These are phyloP conservation scores for Cucurbita ficifolia DNA, from an alignment of 306 rosid genomes.

Conservation along the genomic window DNA sequence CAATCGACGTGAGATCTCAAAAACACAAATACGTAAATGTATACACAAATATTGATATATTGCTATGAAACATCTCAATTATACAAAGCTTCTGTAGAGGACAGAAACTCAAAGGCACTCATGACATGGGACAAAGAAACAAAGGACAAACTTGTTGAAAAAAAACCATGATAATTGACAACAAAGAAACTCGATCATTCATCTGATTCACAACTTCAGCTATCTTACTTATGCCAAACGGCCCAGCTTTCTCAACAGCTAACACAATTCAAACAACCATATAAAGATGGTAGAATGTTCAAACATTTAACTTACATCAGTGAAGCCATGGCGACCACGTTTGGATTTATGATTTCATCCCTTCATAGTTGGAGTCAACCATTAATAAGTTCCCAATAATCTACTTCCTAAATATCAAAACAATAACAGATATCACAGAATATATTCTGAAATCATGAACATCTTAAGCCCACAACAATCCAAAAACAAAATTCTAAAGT, in stretches of 20 bases:
- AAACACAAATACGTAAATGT: not conserved
- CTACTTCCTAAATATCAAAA: not conserved
- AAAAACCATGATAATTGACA: not conserved
- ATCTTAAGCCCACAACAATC: not conserved
- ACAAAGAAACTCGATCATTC: not conserved
- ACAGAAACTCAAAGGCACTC: not conserved
- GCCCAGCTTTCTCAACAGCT: not conserved
- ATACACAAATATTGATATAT: not conserved
- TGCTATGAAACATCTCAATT: not conserved
- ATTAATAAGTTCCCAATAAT: not conserved
- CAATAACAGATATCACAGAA: not conserved
- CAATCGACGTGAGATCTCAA: too few relatives aligned
- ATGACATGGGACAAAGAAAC: not conserved
- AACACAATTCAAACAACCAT: not conserved
- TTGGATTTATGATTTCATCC: not conserved
- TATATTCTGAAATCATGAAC: not conserved
- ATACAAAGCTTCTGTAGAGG: not conserved
- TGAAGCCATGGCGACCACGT: not conserved
- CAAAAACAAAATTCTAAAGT: not conserved
- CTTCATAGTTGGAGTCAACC: not conserved
- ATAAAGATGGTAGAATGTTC: not conserved
- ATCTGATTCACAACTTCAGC: not conserved
- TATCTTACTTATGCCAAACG: not conserved
- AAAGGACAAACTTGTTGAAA: not conserved
- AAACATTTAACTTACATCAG: not conserved